Percentiles rank a stretch among this genome's conserved stretches.
Evolutionary conservation across 169 alveolate species (phyloP).

Genomic region (Miamiensis avidus): DNA sequence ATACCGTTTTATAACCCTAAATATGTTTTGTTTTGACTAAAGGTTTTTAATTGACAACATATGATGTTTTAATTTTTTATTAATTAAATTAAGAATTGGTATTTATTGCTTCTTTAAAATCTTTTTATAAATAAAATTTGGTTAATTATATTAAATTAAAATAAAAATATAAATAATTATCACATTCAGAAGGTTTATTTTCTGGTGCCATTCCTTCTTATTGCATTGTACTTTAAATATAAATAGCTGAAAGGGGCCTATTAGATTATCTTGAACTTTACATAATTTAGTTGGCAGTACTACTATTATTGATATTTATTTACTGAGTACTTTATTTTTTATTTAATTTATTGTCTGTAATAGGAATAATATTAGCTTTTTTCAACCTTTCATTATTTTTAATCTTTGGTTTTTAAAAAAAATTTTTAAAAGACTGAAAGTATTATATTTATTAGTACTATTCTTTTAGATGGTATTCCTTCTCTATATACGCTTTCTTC

Average conservation of each 20-base stretch:
- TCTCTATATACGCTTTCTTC: neutral
- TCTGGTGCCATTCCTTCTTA: neutral
- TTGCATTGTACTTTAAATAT: neutral
- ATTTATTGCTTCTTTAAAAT: constrained; percentile 6
- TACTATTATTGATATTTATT: too few species aligned
- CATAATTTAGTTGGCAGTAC: neutral
- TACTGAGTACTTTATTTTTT: too few species aligned
- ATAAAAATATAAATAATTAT: neutral
- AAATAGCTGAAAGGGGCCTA: constrained; percentile 28
- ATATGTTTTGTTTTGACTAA: too few species aligned
- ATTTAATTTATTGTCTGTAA: too few species aligned
- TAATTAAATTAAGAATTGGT: too few species aligned
- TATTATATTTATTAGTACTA: neutral
- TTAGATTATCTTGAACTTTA: neutral
- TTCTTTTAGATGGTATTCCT: neutral
- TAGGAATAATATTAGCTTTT: neutral
- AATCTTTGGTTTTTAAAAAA: neutral
- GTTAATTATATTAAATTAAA: constrained; percentile 13
- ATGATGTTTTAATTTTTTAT: neutral
- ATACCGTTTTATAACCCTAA: neutral
- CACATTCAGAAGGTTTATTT: neutral
- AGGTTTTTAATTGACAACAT: neutral
- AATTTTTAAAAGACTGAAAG: neutral
- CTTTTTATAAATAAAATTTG: constrained; percentile 3
- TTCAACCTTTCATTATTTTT: neutral